Base-by-base conservation (phyloP, 2,329 filamentous ascomycete species). In the Colletotrichum karsti region DNA sequence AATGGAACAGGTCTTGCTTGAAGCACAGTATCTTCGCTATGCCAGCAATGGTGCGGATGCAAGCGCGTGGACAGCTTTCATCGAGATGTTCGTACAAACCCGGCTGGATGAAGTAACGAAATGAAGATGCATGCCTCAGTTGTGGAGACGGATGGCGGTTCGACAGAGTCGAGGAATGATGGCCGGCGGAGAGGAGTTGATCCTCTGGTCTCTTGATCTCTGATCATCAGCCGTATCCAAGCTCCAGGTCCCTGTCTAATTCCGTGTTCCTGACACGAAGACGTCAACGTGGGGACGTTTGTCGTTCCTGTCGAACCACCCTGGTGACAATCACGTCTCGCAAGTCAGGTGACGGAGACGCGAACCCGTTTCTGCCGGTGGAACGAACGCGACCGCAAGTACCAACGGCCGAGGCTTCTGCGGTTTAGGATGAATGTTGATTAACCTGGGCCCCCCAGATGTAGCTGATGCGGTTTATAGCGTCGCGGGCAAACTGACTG, bases 221-320 rank as follows among this genome's bases (percentile, higher is more conserved):
- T 64, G 51, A 53, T 64, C 60, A 53, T 64, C 51, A 44, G 24
- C 64, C 59, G 24, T 46, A 64, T 58, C 24, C 44, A 58, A 30
- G 18, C 44, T 39, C 9, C 9, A n/a, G 26, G 37, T 35, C n/a
- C n/a, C 26, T 41, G 41, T 58, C 53, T 54, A 33, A 33, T 22
- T 44, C 44, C 28, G 37, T 37, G 53, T 63, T 33, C 64, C 53
- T 64, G 59, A 44, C 44, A 53, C 28, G 28, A 58, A 64, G 51
- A 67, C 59, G 51, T 46, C 63, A 57, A 63, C 59, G 51, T 53
- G 63, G 51, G 51, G 51, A 44, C 59, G 58, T 67, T 57, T 67
- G 50, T 65, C 62, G 42, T 67, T 60, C 42, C 26, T 53, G 44
- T 57, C 50, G 33, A 62, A 42, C 57, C 42, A 26, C 20, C 26